These are phyloP conservation scores for Rubia tinctorum DNA, from an alignment of 305 asterid genomes.

Conservation along the genomic window DNA sequence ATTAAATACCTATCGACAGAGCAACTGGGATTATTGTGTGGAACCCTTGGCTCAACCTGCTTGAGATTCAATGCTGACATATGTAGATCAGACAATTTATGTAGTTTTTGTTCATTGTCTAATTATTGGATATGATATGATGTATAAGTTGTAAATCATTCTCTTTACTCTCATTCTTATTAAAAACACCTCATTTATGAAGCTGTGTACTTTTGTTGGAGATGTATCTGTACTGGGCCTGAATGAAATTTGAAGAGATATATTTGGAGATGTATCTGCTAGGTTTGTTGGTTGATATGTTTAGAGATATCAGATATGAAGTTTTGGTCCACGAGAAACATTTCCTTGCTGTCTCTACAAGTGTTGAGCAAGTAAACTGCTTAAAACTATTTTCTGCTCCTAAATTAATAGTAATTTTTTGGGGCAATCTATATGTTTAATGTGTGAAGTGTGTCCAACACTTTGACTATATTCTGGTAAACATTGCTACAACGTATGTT, in stretches of 20 bases:
- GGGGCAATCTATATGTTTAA: not conserved
- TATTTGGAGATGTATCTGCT: no score
- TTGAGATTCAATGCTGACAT: not conserved
- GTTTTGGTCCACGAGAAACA: constrained; percentile 84
- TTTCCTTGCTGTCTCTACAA: constrained; percentile 90
- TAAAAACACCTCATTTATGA: not conserved
- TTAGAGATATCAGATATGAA: constrained; percentile 38
- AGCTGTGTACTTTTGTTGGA: not conserved
- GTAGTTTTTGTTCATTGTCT: not conserved
- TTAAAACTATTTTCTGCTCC: not conserved
- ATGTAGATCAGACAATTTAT: not conserved
- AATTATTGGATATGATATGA: not conserved
- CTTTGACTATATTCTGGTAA: not conserved
- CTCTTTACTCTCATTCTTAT: not conserved
- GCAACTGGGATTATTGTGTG: constrained; percentile 1
- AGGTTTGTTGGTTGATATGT: no score
- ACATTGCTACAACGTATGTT: no score
- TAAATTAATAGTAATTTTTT: not conserved
- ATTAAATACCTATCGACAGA: not conserved
- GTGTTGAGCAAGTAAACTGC: constrained; percentile 63
- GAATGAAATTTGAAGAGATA: not conserved
- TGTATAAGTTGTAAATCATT: not conserved
- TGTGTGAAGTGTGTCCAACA: not conserved
- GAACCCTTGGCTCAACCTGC: not conserved
- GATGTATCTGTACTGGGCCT: not conserved